Conservation (phyloP, 2,329 filamentous ascomycete species). For the Colletotrichum destructivum region DNA sequence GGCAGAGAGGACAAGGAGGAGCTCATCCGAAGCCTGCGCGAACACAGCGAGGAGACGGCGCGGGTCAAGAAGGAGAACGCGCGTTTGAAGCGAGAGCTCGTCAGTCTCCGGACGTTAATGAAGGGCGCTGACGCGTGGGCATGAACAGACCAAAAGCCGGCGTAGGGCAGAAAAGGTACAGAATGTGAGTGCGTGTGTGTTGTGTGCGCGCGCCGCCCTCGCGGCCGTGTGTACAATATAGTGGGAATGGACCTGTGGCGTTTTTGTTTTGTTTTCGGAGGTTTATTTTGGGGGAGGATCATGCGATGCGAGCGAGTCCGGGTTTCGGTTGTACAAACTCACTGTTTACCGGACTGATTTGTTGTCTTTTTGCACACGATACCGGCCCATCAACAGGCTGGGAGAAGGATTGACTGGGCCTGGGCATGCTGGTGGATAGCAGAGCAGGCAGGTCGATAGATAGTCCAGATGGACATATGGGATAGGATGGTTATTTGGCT, state of each 20-base stretch:
- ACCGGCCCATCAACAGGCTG: not conserved
- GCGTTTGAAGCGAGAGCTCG: slow-evolving; percentile 85
- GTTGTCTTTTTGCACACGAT: slow-evolving; percentile 17
- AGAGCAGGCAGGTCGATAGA: slow-evolving; percentile 5
- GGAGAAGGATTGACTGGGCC: slow-evolving; percentile 4
- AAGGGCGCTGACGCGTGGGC: slow-evolving; percentile 54
- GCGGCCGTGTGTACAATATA: not conserved
- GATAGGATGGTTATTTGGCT: slow-evolving; percentile 9
- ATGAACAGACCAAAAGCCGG: slow-evolving; percentile 1
- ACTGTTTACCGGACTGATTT: slow-evolving; percentile 30
- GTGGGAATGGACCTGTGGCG: slow-evolving; percentile 26
- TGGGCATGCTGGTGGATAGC: slow-evolving; percentile 26
- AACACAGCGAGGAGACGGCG: slow-evolving; percentile 82
- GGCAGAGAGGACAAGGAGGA: slow-evolving; percentile 86
- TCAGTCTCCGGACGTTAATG: slow-evolving; percentile 74
- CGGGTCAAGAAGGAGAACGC: slow-evolving; percentile 89
- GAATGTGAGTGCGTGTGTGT: slow-evolving; percentile 1
- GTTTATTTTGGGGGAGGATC: not conserved
- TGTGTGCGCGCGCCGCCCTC: no score
- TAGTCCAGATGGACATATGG: not conserved
- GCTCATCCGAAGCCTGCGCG: slow-evolving; percentile 78
- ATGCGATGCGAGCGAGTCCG: slow-evolving; percentile 39
- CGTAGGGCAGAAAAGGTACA: slow-evolving; percentile 2
- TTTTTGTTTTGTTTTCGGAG: not conserved
- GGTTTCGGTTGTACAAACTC: slow-evolving; percentile 16